Evolutionary conservation across 352 stramenopile species (phyloP), one percentile per base, ranked within the genome.

Genomic region (Peronospora farinosa): DNA sequence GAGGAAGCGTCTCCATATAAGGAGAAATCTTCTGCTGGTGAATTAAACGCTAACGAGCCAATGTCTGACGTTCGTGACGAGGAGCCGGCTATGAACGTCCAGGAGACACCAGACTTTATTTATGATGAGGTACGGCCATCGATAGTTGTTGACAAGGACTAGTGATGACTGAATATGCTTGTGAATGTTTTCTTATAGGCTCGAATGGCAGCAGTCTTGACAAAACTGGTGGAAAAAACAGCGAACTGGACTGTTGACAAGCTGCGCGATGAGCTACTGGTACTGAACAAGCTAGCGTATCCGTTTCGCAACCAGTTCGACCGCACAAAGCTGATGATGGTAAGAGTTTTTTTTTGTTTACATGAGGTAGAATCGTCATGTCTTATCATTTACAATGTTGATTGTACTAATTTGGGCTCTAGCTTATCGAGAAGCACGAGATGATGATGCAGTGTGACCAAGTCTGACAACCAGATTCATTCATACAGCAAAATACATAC

Each of bases 211-310:
- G 40, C 25, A 6, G 50, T 65, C 21, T 51, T 94, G 44, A 49
- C 67, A n/a, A 44, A 63, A 21, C 40, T 88, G 39, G 75, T 92
- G 27, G 41, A 48, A 11, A 88, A 84, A 46, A 86, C 80, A 9
- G 59, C 60, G 7, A 43, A 53, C 17, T 94, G 83, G 83, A 85
- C 64, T 2, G 67, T 92, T 2, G 78, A 90, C 36, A 72, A 83
- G 50, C 65, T 91, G 37, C 81, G 79, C 2, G 72, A 86, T 35
- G 67, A 89, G 53, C 46, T 90, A 38, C 42, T 90, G 46, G 47
- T 71, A 19, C 54, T 92, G 21, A 86, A 91, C 47, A 81, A 82
- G 47, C 41, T 92, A 7, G 78, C 71, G 19, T 88, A 84, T 43
- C 61, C 73, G 40, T 80, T 74, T 47, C 82, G 78, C 30, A 69